These are phyloP conservation scores for Ballota nigra DNA, from an alignment of 257 asterid genomes.

Conservation along the genomic window DNA sequence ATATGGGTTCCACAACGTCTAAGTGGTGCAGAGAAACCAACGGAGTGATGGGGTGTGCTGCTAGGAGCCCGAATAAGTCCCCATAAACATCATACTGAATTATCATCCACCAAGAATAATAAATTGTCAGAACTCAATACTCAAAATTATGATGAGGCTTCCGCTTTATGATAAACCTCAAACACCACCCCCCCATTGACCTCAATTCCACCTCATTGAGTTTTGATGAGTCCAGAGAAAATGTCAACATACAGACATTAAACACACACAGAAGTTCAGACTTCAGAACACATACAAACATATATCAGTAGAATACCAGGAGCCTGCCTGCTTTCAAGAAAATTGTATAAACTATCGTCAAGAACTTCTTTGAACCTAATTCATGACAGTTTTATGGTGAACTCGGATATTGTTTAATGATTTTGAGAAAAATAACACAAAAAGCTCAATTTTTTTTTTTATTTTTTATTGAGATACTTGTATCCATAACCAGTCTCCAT, in stretches of 20 bases:
- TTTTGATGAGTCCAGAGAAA: not conserved
- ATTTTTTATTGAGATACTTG: no score
- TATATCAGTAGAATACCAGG: not conserved
- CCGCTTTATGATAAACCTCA: not conserved
- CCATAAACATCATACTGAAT: slow-evolving; percentile 77
- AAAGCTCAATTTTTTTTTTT: no score
- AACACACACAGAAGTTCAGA: not conserved
- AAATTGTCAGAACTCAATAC: slow-evolving; percentile 25
- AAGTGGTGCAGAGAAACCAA: slow-evolving; percentile 82
- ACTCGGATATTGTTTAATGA: no score
- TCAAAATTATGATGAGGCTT: not conserved
- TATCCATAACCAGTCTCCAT: not conserved
- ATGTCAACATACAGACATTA: not conserved
- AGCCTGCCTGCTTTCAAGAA: not conserved
- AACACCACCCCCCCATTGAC: not conserved
- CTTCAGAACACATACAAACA: not conserved
- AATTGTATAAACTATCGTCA: not conserved
- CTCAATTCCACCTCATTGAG: no score
- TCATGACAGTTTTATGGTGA: no score
- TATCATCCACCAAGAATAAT: slow-evolving; percentile 19
- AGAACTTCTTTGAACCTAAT: no score
- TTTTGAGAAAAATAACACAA: no score
- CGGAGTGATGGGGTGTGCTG: slow-evolving; percentile 77
- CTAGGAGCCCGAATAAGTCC: slow-evolving; percentile 66
- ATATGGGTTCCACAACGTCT: slow-evolving; percentile 81